These are phyloP conservation scores for Fomitopsis serialis DNA, from an alignment of 768 basidiomycete genomes.

Conservation along the genomic window DNA sequence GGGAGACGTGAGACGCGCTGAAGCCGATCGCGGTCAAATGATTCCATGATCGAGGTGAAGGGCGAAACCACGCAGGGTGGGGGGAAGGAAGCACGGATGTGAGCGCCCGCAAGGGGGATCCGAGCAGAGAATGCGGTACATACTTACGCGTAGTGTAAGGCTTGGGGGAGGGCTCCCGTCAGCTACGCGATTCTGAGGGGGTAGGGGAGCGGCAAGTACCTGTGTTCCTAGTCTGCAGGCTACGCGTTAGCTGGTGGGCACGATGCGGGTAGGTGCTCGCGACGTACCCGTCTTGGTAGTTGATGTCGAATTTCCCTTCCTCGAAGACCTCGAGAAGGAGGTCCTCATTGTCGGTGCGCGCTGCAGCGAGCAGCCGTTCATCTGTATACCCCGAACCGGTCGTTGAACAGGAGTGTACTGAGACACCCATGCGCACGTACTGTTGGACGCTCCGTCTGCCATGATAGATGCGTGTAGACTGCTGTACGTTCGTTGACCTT, in stretches of 20 bases:
- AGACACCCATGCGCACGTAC: slow-evolving; percentile 6
- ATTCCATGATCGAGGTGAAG: not conserved
- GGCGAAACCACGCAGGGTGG: not conserved
- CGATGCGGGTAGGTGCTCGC: not conserved
- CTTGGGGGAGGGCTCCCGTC: slow-evolving; percentile 26
- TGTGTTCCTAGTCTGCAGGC: slow-evolving; percentile 57
- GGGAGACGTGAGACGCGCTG: slow-evolving; percentile 53
- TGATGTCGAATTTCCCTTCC: slow-evolving; percentile 59
- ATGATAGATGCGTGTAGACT: not conserved
- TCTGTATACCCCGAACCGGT: slow-evolving; percentile 35
- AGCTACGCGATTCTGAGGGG: not conserved
- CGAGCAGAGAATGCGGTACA: slow-evolving; percentile 3
- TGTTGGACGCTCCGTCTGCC: slow-evolving; percentile 17
- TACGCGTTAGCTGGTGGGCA: not conserved
- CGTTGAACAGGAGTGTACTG: not conserved
- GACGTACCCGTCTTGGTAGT: slow-evolving; percentile 75
- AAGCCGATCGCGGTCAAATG: not conserved
- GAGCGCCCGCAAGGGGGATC: not conserved
- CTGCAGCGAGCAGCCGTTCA: slow-evolving; percentile 67
- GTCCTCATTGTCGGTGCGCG: slow-evolving; percentile 68
- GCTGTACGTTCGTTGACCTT: too few species aligned
- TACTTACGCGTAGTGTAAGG: slow-evolving; percentile 69
- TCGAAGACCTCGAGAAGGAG: slow-evolving; percentile 56
- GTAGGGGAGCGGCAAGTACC: slow-evolving; percentile 38
- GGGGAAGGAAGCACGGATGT: not conserved